A percentile compares a stretch with the other conserved stretches of the same genome.
These are phyloP conservation scores for Besnoitia besnoiti DNA, from an alignment of 169 alveolate genomes.

Conservation along the genomic window DNA sequence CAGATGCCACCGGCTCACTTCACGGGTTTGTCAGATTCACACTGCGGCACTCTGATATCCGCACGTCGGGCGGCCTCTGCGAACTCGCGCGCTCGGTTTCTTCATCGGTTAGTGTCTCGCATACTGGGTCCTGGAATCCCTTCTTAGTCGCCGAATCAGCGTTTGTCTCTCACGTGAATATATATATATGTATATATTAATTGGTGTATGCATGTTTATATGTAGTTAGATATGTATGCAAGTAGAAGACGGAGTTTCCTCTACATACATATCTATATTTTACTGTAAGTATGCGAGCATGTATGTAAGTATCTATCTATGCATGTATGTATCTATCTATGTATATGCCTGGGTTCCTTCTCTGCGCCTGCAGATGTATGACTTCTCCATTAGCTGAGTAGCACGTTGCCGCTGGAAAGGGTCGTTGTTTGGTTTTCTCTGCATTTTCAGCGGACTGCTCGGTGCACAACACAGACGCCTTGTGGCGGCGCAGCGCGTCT, in stretches of 20 bases:
- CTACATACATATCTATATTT: not conserved
- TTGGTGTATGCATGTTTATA: not conserved
- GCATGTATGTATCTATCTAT: not conserved
- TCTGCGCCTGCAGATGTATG: not conserved
- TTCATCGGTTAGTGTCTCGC: no score
- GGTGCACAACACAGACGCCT: conserved; percentile 61
- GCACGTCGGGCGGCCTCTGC: no score
- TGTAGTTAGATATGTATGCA: not conserved
- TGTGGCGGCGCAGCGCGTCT: conserved; percentile 29
- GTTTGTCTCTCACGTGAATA: no score
- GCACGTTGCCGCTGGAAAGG: not conserved
- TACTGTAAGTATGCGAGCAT: not conserved
- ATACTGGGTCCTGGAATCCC: no score
- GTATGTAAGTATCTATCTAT: not conserved
- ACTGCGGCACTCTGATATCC: no score
- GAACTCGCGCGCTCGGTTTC: not conserved
- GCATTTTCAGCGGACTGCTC: conserved; percentile 35
- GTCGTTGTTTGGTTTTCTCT: not conserved
- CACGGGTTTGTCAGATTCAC: no score
- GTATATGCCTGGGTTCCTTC: not conserved
- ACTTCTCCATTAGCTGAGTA: not conserved
- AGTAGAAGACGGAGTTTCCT: not conserved
- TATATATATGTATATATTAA: not conserved
- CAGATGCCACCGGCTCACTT: no score
- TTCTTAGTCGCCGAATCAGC: no score